phyloP scores from a whole-genome alignment of 148 eudicot genomes.

The Vaccinium macrocarpon region DNA sequence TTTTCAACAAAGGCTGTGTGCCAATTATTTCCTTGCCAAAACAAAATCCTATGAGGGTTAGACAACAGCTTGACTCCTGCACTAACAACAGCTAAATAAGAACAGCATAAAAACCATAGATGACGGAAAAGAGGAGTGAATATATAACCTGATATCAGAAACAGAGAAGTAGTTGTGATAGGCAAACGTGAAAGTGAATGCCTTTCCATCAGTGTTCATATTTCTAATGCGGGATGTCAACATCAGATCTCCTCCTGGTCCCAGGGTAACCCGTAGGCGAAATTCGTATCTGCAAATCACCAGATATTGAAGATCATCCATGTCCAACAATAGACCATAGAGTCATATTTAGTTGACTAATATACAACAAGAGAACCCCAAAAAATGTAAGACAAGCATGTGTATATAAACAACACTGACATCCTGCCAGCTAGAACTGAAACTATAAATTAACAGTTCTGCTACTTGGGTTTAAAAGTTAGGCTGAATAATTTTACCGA shows the following conservation, averaged over 20 bases:
- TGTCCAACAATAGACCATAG: not conserved
- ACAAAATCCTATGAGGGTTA: not conserved
- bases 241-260: conserved; percentile 78
- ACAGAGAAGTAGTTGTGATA: conserved; percentile 80
- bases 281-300: conserved; percentile 57
- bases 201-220: conserved; percentile 65
- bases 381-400: not conserved
- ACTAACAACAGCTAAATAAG: not conserved
- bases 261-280: conserved; percentile 70
- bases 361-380: not conserved
- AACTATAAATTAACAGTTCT: not conserved
- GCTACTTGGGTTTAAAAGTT: no score
- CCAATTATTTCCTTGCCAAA: not conserved
- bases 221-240: conserved; percentile 82
- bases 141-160: conserved; percentile 70
- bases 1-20: not conserved
- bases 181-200: conserved; percentile 78
- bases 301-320: not conserved
- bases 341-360: not conserved
- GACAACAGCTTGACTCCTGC: not conserved
- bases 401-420: not conserved
- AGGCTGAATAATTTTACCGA: no score
- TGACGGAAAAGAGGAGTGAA: not conserved
- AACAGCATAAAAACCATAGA: not conserved
- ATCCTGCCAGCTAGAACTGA: not conserved